Evolutionary conservation across 331 rosid species (phyloP), one percentile per base, ranked within the genome.

Genomic region (Cydonia oblonga): DNA sequence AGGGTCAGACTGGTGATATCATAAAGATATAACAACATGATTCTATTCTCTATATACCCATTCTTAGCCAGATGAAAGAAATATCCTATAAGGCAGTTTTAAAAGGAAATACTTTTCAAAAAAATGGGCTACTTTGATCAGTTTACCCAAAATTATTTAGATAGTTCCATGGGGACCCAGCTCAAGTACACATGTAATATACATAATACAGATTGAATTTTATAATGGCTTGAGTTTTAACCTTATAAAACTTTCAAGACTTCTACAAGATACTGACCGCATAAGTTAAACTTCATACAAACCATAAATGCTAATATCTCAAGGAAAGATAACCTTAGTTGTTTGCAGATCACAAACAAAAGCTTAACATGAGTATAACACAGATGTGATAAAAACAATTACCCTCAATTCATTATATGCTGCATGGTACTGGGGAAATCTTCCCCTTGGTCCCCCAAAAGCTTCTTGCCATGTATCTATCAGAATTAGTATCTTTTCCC

Each of bases 401-500:
- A 90, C 97, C 96, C 76, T 89, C 62, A 91, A 72, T 75, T 89
- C 98, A 79, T 80, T 89, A 79, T 86, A 95, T 15, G 97, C 98
- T 20, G 93, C 89, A 83, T 84, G 38, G 79, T 86, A 95, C 75
- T 89, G 98, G 32, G 98, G 96, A 85, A 71, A 91, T 73, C 75
- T 84, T 76, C 96, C 97, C 59, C 69, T 77, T 40, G 85, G 80
- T 11, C 91, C 96, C 60, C 90, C 98, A 64, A 89, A 86, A 69
- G 97, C 97, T 75, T 86, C 97, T 91, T 95, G 98, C 98, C 98
- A 93, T 44, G 93, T 80, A 80, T 91, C 92, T 75, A 95, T 86
- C 73, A 95, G 76, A 77, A 84, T 79, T 76, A 95, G 83, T 77
- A 95, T 91, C 82, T 95, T 95, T 72, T 95, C 96, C 80, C 93